Evolutionary conservation across 805 yeast species (phyloP).

Genomic region (Yamadazyma philogaea): DNA sequence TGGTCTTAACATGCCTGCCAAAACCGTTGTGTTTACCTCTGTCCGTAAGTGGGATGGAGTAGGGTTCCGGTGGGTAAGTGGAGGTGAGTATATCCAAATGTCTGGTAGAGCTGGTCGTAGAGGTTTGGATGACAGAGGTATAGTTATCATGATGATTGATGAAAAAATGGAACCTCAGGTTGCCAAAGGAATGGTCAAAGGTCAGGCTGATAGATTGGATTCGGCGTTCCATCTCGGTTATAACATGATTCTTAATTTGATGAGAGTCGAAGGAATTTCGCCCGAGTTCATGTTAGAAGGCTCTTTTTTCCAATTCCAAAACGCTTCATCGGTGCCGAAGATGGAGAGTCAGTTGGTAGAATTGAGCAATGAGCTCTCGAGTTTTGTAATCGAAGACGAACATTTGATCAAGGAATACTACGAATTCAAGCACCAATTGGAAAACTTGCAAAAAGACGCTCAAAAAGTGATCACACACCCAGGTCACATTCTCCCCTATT

Average conservation of each 20-base stretch:
- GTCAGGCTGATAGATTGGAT: slow-evolving; percentile 95
- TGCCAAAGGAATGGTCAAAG: slow-evolving; percentile 99
- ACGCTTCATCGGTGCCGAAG: slow-evolving; percentile 83
- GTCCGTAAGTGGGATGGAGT: slow-evolving; percentile 98
- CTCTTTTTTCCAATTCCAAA: slow-evolving; percentile 94
- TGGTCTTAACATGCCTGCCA: slow-evolving; percentile 99
- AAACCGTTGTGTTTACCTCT: slow-evolving; percentile 95
- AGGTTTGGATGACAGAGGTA: slow-evolving; percentile 98
- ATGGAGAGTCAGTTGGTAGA: slow-evolving; percentile 66
- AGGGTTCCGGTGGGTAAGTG: slow-evolving; percentile 98
- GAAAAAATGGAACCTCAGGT: slow-evolving; percentile 99
- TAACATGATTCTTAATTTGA: slow-evolving; percentile 91
- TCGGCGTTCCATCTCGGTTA: slow-evolving; percentile 97
- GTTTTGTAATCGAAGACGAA: slow-evolving; percentile 68
- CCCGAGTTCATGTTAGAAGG: slow-evolving; percentile 96
- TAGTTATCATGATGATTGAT: slow-evolving; percentile 98
- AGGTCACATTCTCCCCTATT: slow-evolving; percentile 73
- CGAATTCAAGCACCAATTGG: slow-evolving; percentile 72
- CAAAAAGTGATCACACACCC: slow-evolving; percentile 89
- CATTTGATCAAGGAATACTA: slow-evolving; percentile 73
- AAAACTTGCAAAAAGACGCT: slow-evolving; percentile 68
- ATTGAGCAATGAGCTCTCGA: slow-evolving; percentile 47
- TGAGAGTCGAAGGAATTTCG: slow-evolving; percentile 97
- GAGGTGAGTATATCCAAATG: slow-evolving; percentile 99
- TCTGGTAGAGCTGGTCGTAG: slow-evolving; percentile 91